These are phyloP conservation scores for Chrysoporthe cubensis DNA, from an alignment of 2,329 filamentous ascomycete genomes.

Conservation along the genomic window DNA sequence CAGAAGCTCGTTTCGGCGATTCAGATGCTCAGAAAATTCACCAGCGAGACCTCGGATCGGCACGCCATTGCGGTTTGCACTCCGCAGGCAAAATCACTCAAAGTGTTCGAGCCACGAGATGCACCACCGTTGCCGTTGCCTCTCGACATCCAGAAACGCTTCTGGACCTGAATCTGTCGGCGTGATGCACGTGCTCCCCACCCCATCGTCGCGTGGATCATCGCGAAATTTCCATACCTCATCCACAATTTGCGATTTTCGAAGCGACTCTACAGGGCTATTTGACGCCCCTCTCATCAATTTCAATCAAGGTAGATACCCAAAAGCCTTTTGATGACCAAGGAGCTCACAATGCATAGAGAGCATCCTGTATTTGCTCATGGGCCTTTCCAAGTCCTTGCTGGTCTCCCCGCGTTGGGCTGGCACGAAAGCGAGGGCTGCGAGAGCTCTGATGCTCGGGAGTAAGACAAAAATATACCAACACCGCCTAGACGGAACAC, in stretches of 20 bases:
- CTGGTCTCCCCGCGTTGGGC: background rate
- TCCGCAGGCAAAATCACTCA: slow-evolving; percentile 6
- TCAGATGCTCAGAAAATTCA: slow-evolving; percentile 6
- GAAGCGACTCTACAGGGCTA: no score
- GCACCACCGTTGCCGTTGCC: slow-evolving; percentile 9
- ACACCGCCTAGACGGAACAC: background rate
- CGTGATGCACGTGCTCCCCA: no score
- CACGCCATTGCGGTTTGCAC: slow-evolving; percentile 18
- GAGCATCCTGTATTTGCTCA: background rate
- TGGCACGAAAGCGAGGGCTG: no score
- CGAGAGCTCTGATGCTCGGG: background rate
- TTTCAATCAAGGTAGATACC: no score
- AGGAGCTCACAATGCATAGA: background rate
- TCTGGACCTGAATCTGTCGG: slow-evolving; percentile 7
- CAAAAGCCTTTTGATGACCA: no score
- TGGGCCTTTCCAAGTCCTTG: background rate
- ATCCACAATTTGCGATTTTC: no score
- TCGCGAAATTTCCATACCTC: no score
- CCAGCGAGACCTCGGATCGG: slow-evolving; percentile 9
- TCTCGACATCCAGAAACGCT: slow-evolving; percentile 8
- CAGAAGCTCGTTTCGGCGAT: slow-evolving; percentile 25
- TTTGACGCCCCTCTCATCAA: no score
- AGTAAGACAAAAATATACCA: background rate
- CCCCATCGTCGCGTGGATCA: no score
- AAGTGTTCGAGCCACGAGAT: slow-evolving; percentile 12